A percentile compares a stretch with the other conserved stretches of the same genome.
phyloP scores from a whole-genome alignment of 768 basidiomycete genomes.

The Mycena capillaripes region DNA sequence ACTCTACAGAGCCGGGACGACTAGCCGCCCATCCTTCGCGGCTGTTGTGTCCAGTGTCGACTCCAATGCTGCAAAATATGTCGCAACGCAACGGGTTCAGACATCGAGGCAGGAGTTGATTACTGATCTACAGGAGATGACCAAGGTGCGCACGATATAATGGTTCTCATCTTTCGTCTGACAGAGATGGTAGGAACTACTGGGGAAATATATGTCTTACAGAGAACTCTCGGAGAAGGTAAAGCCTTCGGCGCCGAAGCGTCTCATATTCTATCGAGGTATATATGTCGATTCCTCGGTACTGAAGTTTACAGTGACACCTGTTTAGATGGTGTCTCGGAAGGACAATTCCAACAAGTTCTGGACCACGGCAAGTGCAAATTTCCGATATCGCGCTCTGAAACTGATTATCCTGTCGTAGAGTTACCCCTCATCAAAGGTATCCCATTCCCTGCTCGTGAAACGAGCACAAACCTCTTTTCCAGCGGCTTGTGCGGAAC shows the following conservation, averaged over 20 bases:
- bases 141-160: slow-evolving; percentile 50
- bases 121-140: slow-evolving; percentile 77
- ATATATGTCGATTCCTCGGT: slow-evolving; percentile 31
- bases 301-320: slow-evolving; percentile 35
- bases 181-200: slow-evolving; percentile 62
- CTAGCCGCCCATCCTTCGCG: slow-evolving; percentile 84
- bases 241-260: slow-evolving; percentile 63
- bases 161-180: slow-evolving; percentile 51
- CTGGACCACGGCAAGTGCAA: slow-evolving; percentile 65
- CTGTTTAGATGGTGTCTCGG: slow-evolving; percentile 65
- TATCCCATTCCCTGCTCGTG: slow-evolving; percentile 45
- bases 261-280: slow-evolving; percentile 86
- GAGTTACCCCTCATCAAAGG: slow-evolving; percentile 75
- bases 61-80: slow-evolving; percentile 79
- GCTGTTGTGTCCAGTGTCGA: slow-evolving; percentile 87
- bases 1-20: slow-evolving; percentile 74
- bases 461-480: background rate
- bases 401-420: slow-evolving; percentile 44
- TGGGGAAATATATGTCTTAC: slow-evolving; percentile 72
- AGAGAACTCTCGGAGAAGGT: slow-evolving; percentile 65
- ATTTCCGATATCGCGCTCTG: background rate
- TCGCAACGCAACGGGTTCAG: slow-evolving; percentile 71
- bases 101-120: slow-evolving; percentile 84
- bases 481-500: slow-evolving; percentile 72
- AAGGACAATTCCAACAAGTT: slow-evolving; percentile 67